phyloP scores from a whole-genome alignment of 1,284 basidiomycete genomes.

The Cystobasidiaceae sp. region DNA sequence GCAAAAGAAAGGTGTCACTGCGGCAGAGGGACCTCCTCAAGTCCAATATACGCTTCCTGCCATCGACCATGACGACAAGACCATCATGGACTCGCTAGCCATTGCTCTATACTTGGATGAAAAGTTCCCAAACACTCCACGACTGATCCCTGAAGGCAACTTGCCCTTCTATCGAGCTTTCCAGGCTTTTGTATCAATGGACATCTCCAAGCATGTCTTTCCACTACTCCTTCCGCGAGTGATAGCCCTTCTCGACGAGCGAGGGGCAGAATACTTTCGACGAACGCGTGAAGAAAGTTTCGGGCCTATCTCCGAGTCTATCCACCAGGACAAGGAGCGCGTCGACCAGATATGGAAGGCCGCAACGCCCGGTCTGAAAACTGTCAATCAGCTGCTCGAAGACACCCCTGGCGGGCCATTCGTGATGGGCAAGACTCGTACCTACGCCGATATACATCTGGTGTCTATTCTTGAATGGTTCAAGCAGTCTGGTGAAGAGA shows the following conservation, averaged over 20 bases:
- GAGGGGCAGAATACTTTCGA: constrained; percentile 22
- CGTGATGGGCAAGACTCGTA: constrained; percentile 2
- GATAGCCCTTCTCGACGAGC: constrained; percentile 19
- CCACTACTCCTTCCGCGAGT: constrained; percentile 20
- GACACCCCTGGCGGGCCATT: constrained; percentile 17
- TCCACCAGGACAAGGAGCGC: constrained; percentile 15
- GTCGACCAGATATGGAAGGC: constrained; percentile 13
- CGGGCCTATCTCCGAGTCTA: constrained; percentile 15
- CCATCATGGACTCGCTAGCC: constrained; percentile 20
- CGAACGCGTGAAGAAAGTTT: constrained; percentile 16
- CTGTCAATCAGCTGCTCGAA: constrained; percentile 11
- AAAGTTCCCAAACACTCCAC: constrained; percentile 10
- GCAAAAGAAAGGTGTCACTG: constrained; percentile 12
- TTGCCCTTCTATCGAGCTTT: constrained; percentile 1
- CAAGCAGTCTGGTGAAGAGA: constrained; percentile 1
- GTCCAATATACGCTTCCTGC: constrained; percentile 15
- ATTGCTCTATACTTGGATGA: constrained; percentile 24
- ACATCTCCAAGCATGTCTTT: constrained; percentile 2
- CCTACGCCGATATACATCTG: constrained; percentile 12
- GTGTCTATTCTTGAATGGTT: constrained; percentile 17
- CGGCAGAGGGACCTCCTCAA: not conserved
- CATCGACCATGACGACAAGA: constrained; percentile 22
- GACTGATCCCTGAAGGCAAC: not conserved
- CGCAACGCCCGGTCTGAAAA: not conserved
- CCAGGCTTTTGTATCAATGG: not conserved